Conservation (phyloP, 345 rosid genomes). For the Combretum micranthum region DNA sequence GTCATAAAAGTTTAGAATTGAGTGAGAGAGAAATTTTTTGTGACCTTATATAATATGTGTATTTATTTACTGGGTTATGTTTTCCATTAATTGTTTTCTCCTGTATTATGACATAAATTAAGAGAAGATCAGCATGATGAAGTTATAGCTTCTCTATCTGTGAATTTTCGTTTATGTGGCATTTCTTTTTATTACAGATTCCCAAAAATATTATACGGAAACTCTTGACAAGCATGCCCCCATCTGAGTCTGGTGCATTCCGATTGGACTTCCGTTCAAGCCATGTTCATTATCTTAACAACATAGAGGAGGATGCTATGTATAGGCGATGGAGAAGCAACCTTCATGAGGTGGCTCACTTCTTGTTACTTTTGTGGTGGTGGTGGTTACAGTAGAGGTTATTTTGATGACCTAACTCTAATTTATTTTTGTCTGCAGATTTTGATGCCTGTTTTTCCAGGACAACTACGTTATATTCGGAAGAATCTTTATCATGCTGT, state of each 20-base stretch:
- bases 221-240: conserved; percentile 59
- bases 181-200: conserved; percentile 40
- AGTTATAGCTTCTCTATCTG: not conserved
- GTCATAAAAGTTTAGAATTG: too few relatives aligned
- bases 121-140: not conserved
- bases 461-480: conserved; percentile 88
- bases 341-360: conserved; percentile 61
- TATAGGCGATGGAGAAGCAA: conserved; percentile 93
- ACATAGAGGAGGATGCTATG: conserved; percentile 97
- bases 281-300: conserved; percentile 89
- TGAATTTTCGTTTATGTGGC: not conserved
- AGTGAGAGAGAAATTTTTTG: too few relatives aligned
- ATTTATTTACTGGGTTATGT: too few relatives aligned
- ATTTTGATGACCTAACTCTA: conserved; percentile 2
- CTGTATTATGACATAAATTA: too few relatives aligned
- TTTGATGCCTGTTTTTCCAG: conserved; percentile 97
- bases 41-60: too few relatives aligned
- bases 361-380: not conserved
- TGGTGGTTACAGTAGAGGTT: not conserved
- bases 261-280: conserved; percentile 86
- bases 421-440: conserved; percentile 44
- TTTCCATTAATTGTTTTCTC: too few relatives aligned
- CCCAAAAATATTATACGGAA: conserved; percentile 52
- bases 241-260: conserved; percentile 63
- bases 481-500: conserved; percentile 97